Conservation (phyloP, 2,329 filamentous ascomycete genomes). For the Massarina eburnea region DNA sequence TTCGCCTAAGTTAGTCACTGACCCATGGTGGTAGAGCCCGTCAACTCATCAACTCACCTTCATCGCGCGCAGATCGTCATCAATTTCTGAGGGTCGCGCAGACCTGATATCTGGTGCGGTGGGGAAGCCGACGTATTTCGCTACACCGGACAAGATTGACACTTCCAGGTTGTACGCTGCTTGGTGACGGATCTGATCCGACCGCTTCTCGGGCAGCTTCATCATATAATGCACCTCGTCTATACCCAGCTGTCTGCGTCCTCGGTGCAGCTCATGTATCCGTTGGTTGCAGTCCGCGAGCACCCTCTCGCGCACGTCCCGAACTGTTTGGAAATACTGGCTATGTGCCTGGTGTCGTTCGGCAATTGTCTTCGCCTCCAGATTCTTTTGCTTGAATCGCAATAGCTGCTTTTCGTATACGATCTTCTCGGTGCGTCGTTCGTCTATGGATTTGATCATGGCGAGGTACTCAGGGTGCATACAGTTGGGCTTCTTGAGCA, state of each 20-base stretch:
- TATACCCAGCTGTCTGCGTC: slow-evolving; percentile 76
- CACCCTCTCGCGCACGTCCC: slow-evolving; percentile 78
- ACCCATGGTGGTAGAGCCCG: neutral
- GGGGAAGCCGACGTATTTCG: slow-evolving; percentile 95
- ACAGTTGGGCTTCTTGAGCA: slow-evolving; percentile 59
- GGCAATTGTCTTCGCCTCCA: slow-evolving; percentile 72
- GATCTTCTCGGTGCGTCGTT: slow-evolving; percentile 77
- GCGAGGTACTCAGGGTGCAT: slow-evolving; percentile 90
- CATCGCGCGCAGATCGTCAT: slow-evolving; percentile 87
- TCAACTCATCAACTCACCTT: slow-evolving; percentile 65
- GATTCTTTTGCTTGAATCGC: slow-evolving; percentile 70
- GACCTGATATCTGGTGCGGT: slow-evolving; percentile 83
- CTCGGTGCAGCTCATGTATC: slow-evolving; percentile 90
- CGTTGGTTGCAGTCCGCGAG: slow-evolving; percentile 82
- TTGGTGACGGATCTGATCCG: slow-evolving; percentile 80
- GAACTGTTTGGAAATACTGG: slow-evolving; percentile 84
- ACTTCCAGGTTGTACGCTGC: slow-evolving; percentile 94
- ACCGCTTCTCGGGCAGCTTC: slow-evolving; percentile 74
- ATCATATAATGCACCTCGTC: slow-evolving; percentile 80
- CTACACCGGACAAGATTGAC: slow-evolving; percentile 83
- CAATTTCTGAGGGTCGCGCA: slow-evolving; percentile 71
- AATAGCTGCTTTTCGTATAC: slow-evolving; percentile 73
- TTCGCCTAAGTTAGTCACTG: slow-evolving; percentile 13
- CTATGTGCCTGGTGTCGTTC: slow-evolving; percentile 83
- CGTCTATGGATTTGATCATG: slow-evolving; percentile 85